These are phyloP conservation scores for Suillus subaureus DNA, from an alignment of 768 basidiomycete species.

Conservation along the genomic window DNA sequence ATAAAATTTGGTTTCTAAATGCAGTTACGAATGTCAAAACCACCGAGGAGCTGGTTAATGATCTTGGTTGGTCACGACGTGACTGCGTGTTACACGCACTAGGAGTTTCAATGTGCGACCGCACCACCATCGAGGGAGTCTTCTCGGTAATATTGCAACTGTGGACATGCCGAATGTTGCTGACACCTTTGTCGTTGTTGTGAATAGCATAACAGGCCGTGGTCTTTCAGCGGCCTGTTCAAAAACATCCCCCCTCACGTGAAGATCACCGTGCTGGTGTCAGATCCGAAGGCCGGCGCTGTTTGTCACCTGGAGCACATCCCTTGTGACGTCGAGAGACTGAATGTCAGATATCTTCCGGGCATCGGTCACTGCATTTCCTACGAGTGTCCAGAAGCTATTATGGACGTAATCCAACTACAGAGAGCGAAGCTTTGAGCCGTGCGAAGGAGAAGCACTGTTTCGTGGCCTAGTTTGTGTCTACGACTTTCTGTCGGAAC, in stretches of 20 bases:
- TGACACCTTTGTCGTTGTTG: neutral
- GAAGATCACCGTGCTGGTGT: constrained; percentile 19
- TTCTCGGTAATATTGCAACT: neutral
- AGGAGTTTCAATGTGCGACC: constrained; percentile 13
- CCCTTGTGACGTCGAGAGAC: constrained; percentile 5
- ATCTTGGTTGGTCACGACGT: constrained; percentile 20
- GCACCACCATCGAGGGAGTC: neutral
- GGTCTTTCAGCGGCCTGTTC: constrained; percentile 20
- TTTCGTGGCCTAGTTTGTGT: neutral
- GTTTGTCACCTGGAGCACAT: constrained; percentile 14
- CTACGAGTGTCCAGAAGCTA: constrained; percentile 23
- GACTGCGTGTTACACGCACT: constrained; percentile 12
- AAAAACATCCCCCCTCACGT: constrained; percentile 7
- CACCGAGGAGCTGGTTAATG: constrained; percentile 1
- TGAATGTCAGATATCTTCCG: constrained; percentile 9
- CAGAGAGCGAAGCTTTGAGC: neutral
- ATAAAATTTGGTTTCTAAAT: neutral
- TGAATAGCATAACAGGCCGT: constrained; percentile 18
- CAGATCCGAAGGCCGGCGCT: constrained; percentile 19
- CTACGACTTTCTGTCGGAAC: neutral
- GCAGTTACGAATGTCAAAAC: neutral
- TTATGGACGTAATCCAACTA: constrained; percentile 14
- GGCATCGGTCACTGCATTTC: constrained; percentile 23
- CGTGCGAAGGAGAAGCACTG: neutral
- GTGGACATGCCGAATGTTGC: neutral